Conservation (phyloP, 495 filamentous ascomycete species). For the Penicillium flavigenum region DNA sequence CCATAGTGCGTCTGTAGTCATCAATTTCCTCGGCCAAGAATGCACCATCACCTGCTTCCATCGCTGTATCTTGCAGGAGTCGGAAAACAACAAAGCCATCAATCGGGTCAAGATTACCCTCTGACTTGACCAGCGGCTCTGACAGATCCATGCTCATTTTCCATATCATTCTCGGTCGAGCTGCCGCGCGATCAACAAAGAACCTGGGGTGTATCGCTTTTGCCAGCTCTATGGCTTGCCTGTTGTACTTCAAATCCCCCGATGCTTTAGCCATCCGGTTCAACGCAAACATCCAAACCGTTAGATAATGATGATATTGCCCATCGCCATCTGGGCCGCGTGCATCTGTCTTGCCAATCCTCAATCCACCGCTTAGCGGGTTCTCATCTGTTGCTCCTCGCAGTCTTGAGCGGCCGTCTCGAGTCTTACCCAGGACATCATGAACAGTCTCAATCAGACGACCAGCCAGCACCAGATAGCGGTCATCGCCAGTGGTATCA, state of each 20-base stretch:
- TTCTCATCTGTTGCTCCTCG: constrained; percentile 54
- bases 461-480: constrained; percentile 55
- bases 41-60: constrained; percentile 24
- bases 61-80: constrained; percentile 50
- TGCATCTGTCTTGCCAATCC: constrained; percentile 60
- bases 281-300: constrained; percentile 70
- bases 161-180: constrained; percentile 56
- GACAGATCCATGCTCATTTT: constrained; percentile 59
- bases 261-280: constrained; percentile 58
- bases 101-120: constrained; percentile 63
- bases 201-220: constrained; percentile 60
- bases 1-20: constrained; percentile 60
- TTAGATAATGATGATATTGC: constrained; percentile 69
- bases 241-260: constrained; percentile 51
- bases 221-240: constrained; percentile 56
- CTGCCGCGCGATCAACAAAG: constrained; percentile 39
- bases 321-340: constrained; percentile 59
- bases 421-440: constrained; percentile 53
- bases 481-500: constrained; percentile 8
- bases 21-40: constrained; percentile 52
- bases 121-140: constrained; percentile 48
- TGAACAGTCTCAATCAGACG: constrained; percentile 57
- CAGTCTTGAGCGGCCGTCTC: constrained; percentile 50
- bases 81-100: constrained; percentile 59
- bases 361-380: constrained; percentile 59